phyloP scores from a whole-genome alignment of 1,139 yeast genomes.

The Blastobotrys illinoisensis region DNA sequence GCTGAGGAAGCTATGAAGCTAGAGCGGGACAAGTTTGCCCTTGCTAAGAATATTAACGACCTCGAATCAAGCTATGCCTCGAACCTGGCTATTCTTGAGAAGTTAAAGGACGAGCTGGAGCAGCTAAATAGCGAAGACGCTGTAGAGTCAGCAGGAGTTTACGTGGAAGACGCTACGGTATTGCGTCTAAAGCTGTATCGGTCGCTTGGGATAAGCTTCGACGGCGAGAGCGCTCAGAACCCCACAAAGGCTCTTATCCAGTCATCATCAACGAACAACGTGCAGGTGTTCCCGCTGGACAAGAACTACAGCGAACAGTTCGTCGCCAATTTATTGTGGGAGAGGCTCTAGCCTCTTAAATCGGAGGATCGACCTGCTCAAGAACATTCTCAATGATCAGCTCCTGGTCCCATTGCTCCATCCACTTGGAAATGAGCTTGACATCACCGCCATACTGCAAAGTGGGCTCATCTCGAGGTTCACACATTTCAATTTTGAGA shows the following conservation, averaged over 20 bases:
- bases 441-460: conserved; percentile 50
- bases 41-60: conserved; percentile 55
- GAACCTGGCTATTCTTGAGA: conserved; percentile 41
- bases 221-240: conserved; percentile 26
- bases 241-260: conserved; percentile 46
- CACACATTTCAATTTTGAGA: conserved; percentile 36
- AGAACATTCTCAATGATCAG: conserved; percentile 47
- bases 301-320: conserved; percentile 58
- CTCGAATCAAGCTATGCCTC: conserved; percentile 49
- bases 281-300: conserved; percentile 51
- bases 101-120: conserved; percentile 39
- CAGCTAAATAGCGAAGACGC: conserved; percentile 32
- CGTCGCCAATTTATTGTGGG: conserved; percentile 70
- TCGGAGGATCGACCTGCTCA: conserved; percentile 44
- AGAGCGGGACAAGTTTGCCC: conserved; percentile 47
- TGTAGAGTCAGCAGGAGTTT: conserved; percentile 27
- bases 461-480: conserved; percentile 45
- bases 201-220: conserved; percentile 35
- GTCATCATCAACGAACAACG: conserved; percentile 43
- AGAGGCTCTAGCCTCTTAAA: conserved; percentile 40
- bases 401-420: conserved; percentile 41
- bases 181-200: conserved; percentile 37
- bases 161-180: conserved; percentile 33
- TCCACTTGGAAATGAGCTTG: conserved; percentile 37
- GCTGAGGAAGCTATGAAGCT: conserved; percentile 30